Base-by-base conservation (phyloP, 768 basidiomycete species). In the Galerina marginata region DNA sequence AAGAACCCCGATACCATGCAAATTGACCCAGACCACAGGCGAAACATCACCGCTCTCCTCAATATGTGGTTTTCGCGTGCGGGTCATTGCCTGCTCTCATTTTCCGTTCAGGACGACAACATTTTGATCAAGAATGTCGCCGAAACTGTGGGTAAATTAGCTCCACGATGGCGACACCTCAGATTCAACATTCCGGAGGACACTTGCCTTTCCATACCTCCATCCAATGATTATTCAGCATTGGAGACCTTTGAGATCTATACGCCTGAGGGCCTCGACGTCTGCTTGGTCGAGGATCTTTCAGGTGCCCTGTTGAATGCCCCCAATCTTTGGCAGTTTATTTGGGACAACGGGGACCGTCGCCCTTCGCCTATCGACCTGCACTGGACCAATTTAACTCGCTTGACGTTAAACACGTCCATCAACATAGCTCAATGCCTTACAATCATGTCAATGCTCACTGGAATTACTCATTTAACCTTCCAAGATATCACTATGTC, bases 1-100 rank as follows among this genome's bases (percentile, higher is more conserved):
- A 26, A 50, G 15, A 38, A 52, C 6, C 15, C 20, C n/a, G 16
- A 42, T 11, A 25, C 23, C 10, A 1, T 29, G 9, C 6, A 15
- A 29, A 16, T 20, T 12, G 38, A 58, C 46, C 2, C 15, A 10
- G 16, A 49, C 23, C 16, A 37, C 38, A 48, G 14, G 6, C 38
- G 26, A 6, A 45, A 52, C 10, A 29, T 47, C 3, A 26, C 46
- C 11, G 37, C 59, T 15, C 39, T 69, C 14, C 44, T 65, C 12
- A 40, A 66, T 20, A 39, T 62, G 29, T 70, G 67, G 67, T 61
- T 70, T 9, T 57, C 61, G 4, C 66, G 70, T 2, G 56, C 70
- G 38, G 68, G 64, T 36, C 39, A 60, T 25, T 46, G 56, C 37
- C 64, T 67, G 9, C 52, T 71, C 9, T 67, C 65, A 9, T 49